A percentile compares a stretch with the other conserved stretches of the same genome.
phyloP scores from a whole-genome alignment of 2,329 filamentous ascomycete genomes.

The Verticillium tricorpus region DNA sequence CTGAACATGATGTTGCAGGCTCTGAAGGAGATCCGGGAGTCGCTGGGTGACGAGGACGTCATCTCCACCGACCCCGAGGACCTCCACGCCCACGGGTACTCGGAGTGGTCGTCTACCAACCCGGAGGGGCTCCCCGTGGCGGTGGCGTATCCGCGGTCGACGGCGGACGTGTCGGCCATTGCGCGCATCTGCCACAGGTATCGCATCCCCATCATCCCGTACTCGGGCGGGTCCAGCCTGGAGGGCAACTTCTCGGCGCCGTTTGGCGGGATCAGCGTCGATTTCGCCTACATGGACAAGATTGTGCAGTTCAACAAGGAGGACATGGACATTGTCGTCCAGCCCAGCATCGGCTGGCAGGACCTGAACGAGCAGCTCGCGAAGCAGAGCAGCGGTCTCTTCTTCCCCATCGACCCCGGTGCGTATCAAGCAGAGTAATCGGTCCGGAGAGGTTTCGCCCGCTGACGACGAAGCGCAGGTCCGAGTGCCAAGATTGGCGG shows the following conservation, averaged over 20 bases:
- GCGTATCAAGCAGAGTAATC: conserved; percentile 13
- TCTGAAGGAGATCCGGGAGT: conserved; percentile 47
- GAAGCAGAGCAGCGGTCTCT: conserved; percentile 65
- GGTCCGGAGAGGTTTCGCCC: too few relatives aligned
- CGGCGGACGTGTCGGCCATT: conserved; percentile 55
- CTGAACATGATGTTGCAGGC: conserved; percentile 35
- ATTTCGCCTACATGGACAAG: conserved; percentile 83
- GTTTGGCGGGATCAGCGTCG: conserved; percentile 81
- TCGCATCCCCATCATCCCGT: conserved; percentile 79
- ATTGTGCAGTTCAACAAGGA: conserved; percentile 75
- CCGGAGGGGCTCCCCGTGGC: conserved; percentile 57
- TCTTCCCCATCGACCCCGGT: conserved; percentile 88
- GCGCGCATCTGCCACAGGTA: conserved; percentile 71
- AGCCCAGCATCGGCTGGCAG: conserved; percentile 91
- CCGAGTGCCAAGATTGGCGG: conserved; percentile 72
- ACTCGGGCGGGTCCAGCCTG: conserved; percentile 79
- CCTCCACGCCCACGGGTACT: conserved; percentile 59
- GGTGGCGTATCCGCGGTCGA: conserved; percentile 59
- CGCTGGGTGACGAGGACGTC: conserved; percentile 45
- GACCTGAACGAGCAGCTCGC: conserved; percentile 69
- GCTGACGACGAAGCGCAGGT: conserved; percentile 20
- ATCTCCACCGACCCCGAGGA: conserved; percentile 61
- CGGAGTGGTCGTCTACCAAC: conserved; percentile 61
- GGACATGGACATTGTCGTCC: conserved; percentile 90
- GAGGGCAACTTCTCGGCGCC: conserved; percentile 90